phyloP scores from a whole-genome alignment of 2,329 filamentous ascomycete species.

The Aspergillus glaucus region DNA sequence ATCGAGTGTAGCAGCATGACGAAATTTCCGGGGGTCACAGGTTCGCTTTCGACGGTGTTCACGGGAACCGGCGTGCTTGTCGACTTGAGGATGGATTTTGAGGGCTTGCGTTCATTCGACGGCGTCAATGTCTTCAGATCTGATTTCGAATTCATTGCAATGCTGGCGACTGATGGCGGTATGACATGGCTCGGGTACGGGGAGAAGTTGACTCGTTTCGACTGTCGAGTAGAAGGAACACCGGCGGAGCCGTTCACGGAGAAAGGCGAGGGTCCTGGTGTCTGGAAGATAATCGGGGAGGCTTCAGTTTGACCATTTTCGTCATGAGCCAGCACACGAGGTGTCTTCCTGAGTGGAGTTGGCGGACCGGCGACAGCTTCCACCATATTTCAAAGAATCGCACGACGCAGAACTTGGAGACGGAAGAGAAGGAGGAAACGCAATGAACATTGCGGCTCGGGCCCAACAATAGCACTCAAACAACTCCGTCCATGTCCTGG shows the following conservation, averaged over 20 bases:
- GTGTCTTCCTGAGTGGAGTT: constrained; percentile 47
- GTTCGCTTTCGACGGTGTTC: constrained; percentile 40
- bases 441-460: constrained; percentile 24
- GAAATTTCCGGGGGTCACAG: constrained; percentile 54
- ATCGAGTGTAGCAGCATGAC: constrained; percentile 79
- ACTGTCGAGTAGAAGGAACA: constrained; percentile 31
- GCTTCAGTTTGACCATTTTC: constrained; percentile 35
- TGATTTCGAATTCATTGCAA: constrained; percentile 30
- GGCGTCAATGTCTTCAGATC: constrained; percentile 43
- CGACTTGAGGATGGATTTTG: constrained; percentile 78
- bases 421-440: constrained; percentile 9
- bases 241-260: constrained; percentile 31
- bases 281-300: constrained; percentile 26
- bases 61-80: constrained; percentile 36
- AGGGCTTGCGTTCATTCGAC: constrained; percentile 47
- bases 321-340: constrained; percentile 18
- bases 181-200: constrained; percentile 52
- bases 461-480: constrained; percentile 8
- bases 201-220: constrained; percentile 59
- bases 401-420: constrained; percentile 9
- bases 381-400: constrained; percentile 32
- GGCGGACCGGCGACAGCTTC: constrained; percentile 47
- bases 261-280: constrained; percentile 40
- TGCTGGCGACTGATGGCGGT: constrained; percentile 31
- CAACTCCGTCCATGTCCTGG: constrained; percentile 15